A percentile compares a stretch with the other conserved stretches of the same genome.
These are phyloP conservation scores for Boeremia exigua DNA, from an alignment of 2,329 filamentous ascomycete species.

Conservation along the genomic window DNA sequence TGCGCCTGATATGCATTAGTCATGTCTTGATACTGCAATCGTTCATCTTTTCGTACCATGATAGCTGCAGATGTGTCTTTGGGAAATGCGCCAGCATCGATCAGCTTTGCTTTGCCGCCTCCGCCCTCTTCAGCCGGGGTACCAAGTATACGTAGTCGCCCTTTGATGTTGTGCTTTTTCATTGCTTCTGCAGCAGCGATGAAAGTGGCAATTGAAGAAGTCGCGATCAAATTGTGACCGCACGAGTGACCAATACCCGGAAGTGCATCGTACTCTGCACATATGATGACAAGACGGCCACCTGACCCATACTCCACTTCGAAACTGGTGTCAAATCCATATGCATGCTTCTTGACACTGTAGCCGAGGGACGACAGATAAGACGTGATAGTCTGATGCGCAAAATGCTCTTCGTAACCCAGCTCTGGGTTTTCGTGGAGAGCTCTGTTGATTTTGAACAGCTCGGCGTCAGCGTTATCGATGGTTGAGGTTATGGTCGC, in stretches of 20 bases:
- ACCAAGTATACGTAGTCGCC: slow-evolving; percentile 57
- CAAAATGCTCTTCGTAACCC: slow-evolving; percentile 56
- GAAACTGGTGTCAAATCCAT: slow-evolving; percentile 46
- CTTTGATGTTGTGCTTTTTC: slow-evolving; percentile 50
- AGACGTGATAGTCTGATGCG: slow-evolving; percentile 50
- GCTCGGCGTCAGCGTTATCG: slow-evolving; percentile 7
- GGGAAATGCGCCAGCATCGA: slow-evolving; percentile 53
- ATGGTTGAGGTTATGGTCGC: slow-evolving; percentile 16
- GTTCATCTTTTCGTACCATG: slow-evolving; percentile 6
- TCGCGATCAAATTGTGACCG: slow-evolving; percentile 63
- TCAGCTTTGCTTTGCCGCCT: slow-evolving; percentile 58
- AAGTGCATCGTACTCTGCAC: slow-evolving; percentile 59
- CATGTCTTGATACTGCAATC: background rate
- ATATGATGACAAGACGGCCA: slow-evolving; percentile 52
- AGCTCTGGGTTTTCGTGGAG: slow-evolving; percentile 61
- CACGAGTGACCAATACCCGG: slow-evolving; percentile 61
- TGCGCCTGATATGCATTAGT: slow-evolving; percentile 21
- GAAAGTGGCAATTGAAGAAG: slow-evolving; percentile 55
- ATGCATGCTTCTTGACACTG: slow-evolving; percentile 38
- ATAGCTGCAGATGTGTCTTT: slow-evolving; percentile 30
- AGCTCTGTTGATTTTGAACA: slow-evolving; percentile 51
- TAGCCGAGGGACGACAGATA: slow-evolving; percentile 25
- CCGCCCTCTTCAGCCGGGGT: slow-evolving; percentile 63
- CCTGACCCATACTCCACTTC: slow-evolving; percentile 36
- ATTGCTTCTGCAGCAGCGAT: slow-evolving; percentile 57